Conservation (phyloP, 1,284 basidiomycete genomes). For the Austropuccinia psidii region DNA sequence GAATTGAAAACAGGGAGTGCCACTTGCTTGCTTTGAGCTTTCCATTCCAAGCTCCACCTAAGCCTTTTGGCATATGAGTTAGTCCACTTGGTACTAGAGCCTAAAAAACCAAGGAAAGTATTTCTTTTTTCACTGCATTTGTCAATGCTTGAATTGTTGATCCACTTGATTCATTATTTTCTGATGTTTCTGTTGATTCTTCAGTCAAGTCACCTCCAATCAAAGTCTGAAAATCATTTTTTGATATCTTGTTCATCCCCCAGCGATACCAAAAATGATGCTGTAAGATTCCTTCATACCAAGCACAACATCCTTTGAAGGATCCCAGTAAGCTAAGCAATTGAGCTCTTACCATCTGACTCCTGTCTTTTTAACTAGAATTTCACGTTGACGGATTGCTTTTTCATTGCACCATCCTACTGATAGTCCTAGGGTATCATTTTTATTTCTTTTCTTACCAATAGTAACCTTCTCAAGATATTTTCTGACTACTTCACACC, state of each 20-base stretch:
- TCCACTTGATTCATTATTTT: neutral
- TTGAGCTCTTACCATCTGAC: slow-evolving; percentile 11
- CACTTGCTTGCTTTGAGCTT: neutral
- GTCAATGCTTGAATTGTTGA: neutral
- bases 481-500: neutral
- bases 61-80: neutral
- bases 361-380: neutral
- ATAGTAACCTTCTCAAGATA: neutral
- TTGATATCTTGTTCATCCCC: neutral
- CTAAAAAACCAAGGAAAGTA: too few species aligned
- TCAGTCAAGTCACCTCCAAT: too few species aligned
- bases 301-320: neutral
- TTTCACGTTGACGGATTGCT: neutral
- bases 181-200: neutral
- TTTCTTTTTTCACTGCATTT: neutral
- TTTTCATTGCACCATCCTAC: neutral
- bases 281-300: slow-evolving; percentile 13
- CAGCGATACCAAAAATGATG: slow-evolving; percentile 3
- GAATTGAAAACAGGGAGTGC: neutral
- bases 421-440: neutral
- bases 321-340: neutral
- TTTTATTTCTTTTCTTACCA: neutral
- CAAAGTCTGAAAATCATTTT: too few species aligned
- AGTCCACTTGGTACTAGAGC: slow-evolving; percentile 1
- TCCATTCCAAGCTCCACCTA: neutral